These are phyloP conservation scores for Borealophlyctis nickersoniae DNA, from an alignment of 192 early-diverging fungal genomes.

Conservation along the genomic window DNA sequence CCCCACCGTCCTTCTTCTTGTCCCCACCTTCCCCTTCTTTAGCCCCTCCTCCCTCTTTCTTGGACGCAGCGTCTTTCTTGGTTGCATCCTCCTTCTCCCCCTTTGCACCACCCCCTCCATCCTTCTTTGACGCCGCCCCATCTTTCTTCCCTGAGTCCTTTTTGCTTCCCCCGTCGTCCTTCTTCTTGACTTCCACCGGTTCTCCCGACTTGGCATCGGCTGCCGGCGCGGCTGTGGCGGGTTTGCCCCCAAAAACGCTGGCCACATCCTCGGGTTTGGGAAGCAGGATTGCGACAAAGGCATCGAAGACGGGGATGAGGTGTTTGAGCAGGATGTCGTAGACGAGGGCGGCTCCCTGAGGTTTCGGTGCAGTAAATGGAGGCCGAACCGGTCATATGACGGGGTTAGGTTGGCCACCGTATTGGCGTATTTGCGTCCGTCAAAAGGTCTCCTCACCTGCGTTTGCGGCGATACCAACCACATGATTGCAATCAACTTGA, in stretches of 20 bases:
- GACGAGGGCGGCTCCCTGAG: constrained; percentile 11
- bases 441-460: no score
- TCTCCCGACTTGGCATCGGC: background rate
- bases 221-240: background rate
- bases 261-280: no score
- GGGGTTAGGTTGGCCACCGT: no score
- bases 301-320: constrained; percentile 9
- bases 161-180: constrained; percentile 2
- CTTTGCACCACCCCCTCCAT: no score
- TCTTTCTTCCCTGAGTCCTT: background rate
- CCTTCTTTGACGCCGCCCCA: no score
- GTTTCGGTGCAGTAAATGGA: no score
- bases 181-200: background rate
- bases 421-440: no score
- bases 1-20: constrained; percentile 7
- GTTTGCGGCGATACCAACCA: constrained; percentile 18
- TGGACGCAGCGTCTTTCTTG: background rate
- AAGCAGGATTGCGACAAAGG: background rate
- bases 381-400: no score
- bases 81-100: background rate
- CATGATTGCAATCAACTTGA: constrained; percentile 20
- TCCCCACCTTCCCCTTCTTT: constrained; percentile 6
- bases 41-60: background rate
- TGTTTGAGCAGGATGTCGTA: constrained; percentile 15
- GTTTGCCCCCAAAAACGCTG: no score